phyloP scores from a whole-genome alignment of 2,329 filamentous ascomycete genomes.

The Curvularia lunata region DNA sequence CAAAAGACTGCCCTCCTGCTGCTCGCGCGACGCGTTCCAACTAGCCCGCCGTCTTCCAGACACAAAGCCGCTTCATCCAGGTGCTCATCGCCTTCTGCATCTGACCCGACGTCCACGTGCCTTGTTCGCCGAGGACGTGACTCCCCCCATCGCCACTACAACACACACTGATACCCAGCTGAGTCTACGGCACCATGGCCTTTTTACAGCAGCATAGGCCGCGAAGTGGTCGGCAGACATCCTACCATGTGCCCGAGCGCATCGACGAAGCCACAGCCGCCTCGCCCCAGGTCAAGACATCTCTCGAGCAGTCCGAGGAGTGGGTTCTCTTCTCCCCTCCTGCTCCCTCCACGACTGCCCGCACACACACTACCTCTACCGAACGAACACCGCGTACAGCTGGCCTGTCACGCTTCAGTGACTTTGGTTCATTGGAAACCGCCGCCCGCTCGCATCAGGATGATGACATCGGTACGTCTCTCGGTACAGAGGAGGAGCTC shows the following conservation, averaged over 20 bases:
- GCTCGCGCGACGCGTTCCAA: constrained; percentile 14
- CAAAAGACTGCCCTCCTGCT: constrained; percentile 19
- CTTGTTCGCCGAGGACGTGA: constrained; percentile 23
- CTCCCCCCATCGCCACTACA: constrained; percentile 22
- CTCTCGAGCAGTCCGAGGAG: constrained; percentile 78
- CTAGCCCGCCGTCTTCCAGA: neutral
- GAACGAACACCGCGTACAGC: constrained; percentile 69
- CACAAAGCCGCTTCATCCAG: neutral
- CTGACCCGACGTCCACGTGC: constrained; percentile 24
- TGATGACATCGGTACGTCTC: constrained; percentile 50
- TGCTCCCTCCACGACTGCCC: constrained; percentile 68
- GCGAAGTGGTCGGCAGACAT: constrained; percentile 43
- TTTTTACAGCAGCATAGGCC: constrained; percentile 50
- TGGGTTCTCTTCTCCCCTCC: constrained; percentile 88
- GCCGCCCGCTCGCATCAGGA: constrained; percentile 63
- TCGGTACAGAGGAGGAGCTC: constrained; percentile 67
- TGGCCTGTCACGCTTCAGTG: constrained; percentile 76
- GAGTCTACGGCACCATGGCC: constrained; percentile 39
- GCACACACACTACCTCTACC: constrained; percentile 70
- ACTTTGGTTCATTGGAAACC: constrained; percentile 79
- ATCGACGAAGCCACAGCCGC: constrained; percentile 31
- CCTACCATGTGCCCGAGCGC: constrained; percentile 40
- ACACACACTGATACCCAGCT: constrained; percentile 13
- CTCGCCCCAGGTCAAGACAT: constrained; percentile 52
- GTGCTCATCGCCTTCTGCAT: constrained; percentile 11